Evolutionary conservation across 2,329 filamentous ascomycete genomes (phyloP).

Genomic region (Ramichloridium luteum): DNA sequence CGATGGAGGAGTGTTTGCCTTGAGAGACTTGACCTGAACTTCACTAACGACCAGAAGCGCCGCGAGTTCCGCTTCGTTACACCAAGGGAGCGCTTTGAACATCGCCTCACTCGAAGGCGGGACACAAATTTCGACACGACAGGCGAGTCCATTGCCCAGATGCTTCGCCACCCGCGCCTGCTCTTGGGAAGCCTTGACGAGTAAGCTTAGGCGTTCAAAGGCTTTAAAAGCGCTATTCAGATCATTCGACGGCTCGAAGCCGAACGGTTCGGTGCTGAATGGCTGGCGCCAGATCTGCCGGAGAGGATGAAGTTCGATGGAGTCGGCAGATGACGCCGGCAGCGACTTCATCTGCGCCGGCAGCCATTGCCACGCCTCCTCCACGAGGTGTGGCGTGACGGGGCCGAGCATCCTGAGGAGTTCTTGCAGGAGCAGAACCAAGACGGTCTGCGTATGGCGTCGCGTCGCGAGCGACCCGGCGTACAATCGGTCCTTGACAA

Average conservation of each 20-base stretch:
- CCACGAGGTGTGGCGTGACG: constrained; percentile 69
- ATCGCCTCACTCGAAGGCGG: constrained; percentile 6
- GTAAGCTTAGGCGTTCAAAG: constrained; percentile 43
- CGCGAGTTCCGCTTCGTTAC: constrained; percentile 24
- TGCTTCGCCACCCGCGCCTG: constrained; percentile 56
- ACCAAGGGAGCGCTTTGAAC: constrained; percentile 8
- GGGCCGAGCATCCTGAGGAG: constrained; percentile 70
- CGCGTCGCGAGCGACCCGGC: constrained; percentile 59
- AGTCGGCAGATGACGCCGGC: neutral
- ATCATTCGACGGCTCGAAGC: constrained; percentile 17
- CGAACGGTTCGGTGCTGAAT: constrained; percentile 7
- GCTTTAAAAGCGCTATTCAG: constrained; percentile 35
- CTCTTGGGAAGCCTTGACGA: constrained; percentile 67
- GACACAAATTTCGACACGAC: constrained; percentile 47
- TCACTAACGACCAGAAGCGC: constrained; percentile 33
- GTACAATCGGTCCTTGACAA: constrained; percentile 83
- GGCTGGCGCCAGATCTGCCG: constrained; percentile 16
- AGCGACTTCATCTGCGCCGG: constrained; percentile 33
- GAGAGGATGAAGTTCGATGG: constrained; percentile 15
- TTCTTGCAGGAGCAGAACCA: constrained; percentile 54
- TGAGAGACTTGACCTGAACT: constrained; percentile 16
- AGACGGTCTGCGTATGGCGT: constrained; percentile 42
- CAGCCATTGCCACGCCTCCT: constrained; percentile 74
- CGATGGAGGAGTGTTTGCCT: too few relatives aligned
- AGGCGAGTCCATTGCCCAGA: constrained; percentile 71